Base-by-base conservation (phyloP, 768 basidiomycete genomes). In the Serendipita indica region DNA sequence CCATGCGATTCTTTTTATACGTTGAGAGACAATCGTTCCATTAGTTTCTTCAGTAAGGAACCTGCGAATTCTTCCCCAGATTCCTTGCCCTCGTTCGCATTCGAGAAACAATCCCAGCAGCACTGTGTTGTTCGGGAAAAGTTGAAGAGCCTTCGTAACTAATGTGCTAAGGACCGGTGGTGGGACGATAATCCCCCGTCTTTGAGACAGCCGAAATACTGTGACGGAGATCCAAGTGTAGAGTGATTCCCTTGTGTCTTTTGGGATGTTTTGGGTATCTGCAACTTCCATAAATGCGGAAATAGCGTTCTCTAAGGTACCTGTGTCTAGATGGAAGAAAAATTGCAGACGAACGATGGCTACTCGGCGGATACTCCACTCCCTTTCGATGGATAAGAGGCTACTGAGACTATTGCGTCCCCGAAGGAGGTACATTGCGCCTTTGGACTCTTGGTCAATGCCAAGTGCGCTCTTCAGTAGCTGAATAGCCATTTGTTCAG, bases 11-110 rank as follows among this genome's bases (percentile, higher is more conserved):
- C 84, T 72, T 37, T 74, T 69, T 13, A 89, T 71, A 58, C 74
- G 75, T 67, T 84, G 87, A 59, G 75, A 72, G 58, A 68, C 70
- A 6, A 65, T 69, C 7, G 69, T 70, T 28, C 70, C 74, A 18
- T 67, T 59, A 3, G 60, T 65, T 57, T 79, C 79, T 0, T 82
- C 79, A 33, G 85, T 64, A 57, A 79, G 73, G 14, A 71, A 68
- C n/a, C n/a, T n/a, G 60, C 83, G 71, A 32, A 89, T 79, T 25
- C 79, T 74, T 3, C 86, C 87, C 87, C 88, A 89, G 22, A 86
- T 74, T 0, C 83, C 83, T 64, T 86, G 80, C 0, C 87, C 84
- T 62, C 78, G 82, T 70, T 90, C 83, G 12, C 76, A 77, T 67
- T 89, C 86, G 62, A 89, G 67, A 66, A 89, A 86, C 63, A 88